Evolutionary conservation across 805 yeast species (phyloP).

Genomic region (Cyberlindnera petersonii): DNA sequence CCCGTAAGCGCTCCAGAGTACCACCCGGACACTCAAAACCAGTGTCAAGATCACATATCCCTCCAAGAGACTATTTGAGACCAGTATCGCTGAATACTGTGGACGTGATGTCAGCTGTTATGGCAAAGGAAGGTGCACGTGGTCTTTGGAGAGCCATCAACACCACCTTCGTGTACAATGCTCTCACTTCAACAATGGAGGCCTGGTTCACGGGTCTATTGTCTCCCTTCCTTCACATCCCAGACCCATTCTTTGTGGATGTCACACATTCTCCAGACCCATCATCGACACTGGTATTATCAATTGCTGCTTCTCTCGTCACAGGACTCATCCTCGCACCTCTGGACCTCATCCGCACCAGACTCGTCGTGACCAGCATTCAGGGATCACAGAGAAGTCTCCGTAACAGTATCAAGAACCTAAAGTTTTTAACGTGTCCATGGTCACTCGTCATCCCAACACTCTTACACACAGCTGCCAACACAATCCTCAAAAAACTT

Average conservation of each 20-base stretch:
- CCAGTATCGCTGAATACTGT: constrained; percentile 61
- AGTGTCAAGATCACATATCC: not conserved
- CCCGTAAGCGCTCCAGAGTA: constrained; percentile 20
- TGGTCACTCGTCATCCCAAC: constrained; percentile 62
- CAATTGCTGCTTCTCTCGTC: constrained; percentile 65
- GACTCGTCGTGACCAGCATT: constrained; percentile 68
- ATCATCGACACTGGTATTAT: constrained; percentile 57
- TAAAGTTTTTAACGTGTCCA: constrained; percentile 54
- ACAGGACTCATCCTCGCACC: constrained; percentile 77
- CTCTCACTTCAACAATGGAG: constrained; percentile 71
- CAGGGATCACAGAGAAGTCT: constrained; percentile 56
- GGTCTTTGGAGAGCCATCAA: constrained; percentile 73
- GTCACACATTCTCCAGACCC: constrained; percentile 79
- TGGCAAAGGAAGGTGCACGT: constrained; percentile 66
- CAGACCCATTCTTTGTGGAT: constrained; percentile 86
- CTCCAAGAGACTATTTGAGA: constrained; percentile 34
- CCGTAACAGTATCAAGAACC: constrained; percentile 55
- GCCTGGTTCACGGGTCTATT: constrained; percentile 91
- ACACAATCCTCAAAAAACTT: constrained; percentile 57
- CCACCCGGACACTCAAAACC: constrained; percentile 10
- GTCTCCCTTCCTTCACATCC: constrained; percentile 75
- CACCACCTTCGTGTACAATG: constrained; percentile 74
- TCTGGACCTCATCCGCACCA: constrained; percentile 73
- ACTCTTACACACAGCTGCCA: constrained; percentile 55
- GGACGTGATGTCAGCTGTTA: constrained; percentile 60